Evolutionary conservation across 75 land plant genomes (phyloP).

Genomic region (Pseudotsuga menziesii): DNA sequence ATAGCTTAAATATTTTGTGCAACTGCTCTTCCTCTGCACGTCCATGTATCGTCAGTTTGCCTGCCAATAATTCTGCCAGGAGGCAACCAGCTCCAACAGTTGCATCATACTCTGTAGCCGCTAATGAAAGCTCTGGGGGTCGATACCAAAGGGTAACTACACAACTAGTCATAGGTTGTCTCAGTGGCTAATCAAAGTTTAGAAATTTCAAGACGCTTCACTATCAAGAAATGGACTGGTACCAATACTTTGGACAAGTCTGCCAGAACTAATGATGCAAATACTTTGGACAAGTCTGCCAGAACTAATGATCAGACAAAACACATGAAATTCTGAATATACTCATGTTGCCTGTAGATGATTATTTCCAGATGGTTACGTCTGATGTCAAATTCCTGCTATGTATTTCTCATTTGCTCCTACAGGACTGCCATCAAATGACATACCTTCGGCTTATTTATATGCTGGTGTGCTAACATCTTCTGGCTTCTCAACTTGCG

Average conservation of each 20-base stretch:
- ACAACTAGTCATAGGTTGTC: constrained; percentile 71
- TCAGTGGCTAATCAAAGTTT: constrained; percentile 73
- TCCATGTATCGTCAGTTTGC: constrained; percentile 81
- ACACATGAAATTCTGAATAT: too few relatives aligned
- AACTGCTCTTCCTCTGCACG: constrained; percentile 93
- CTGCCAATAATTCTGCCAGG: constrained; percentile 69
- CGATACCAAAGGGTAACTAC: constrained; percentile 91
- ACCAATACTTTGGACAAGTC: constrained; percentile 66
- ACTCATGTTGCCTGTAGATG: too few relatives aligned
- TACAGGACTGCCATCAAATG: too few relatives aligned
- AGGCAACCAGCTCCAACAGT: constrained; percentile 92
- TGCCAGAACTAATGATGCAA: constrained; percentile 56
- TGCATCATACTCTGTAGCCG: constrained; percentile 69
- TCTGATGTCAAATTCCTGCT: too few relatives aligned
- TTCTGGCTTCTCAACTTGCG: too few relatives aligned
- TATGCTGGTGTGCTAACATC: too few relatives aligned
- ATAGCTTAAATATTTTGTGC: too few relatives aligned
- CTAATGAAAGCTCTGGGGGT: constrained; percentile 79
- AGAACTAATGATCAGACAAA: too few relatives aligned
- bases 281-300: too few relatives aligned
- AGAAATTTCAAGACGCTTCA: constrained; percentile 69
- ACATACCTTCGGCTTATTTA: too few relatives aligned
- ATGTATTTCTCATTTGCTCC: too few relatives aligned
- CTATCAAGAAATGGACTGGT: constrained; percentile 70
- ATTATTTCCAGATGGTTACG: too few relatives aligned